phyloP scores from a whole-genome alignment of 208 protist genomes.

The Trypanosoma grayi region DNA sequence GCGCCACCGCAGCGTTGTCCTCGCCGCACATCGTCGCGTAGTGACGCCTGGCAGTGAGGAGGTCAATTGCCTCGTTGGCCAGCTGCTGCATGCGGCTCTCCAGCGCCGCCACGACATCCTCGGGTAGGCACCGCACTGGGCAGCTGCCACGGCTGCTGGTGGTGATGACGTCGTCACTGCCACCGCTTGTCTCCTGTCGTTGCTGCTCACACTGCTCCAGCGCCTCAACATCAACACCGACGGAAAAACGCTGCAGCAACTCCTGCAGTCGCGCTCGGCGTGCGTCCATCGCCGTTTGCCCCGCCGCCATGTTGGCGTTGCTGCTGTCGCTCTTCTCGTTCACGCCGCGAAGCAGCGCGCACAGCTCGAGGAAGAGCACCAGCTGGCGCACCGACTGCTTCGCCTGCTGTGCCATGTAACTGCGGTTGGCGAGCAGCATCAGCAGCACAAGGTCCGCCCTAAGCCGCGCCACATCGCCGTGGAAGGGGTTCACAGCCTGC shows the following conservation, averaged over 20 bases:
- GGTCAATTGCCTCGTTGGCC: conserved; percentile 39
- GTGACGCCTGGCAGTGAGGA: conserved; percentile 54
- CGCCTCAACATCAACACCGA: conserved; percentile 37
- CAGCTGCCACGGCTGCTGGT: not conserved
- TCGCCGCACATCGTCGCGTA: conserved; percentile 33
- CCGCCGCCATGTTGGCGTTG: not conserved
- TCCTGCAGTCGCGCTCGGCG: conserved; percentile 19
- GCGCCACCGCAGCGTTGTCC: conserved; percentile 9
- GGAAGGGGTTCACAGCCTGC: conserved; percentile 57
- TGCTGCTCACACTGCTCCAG: conserved; percentile 18
- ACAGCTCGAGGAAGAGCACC: conserved; percentile 50
- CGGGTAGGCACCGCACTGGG: conserved; percentile 12
- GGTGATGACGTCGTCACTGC: not conserved
- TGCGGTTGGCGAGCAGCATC: conserved; percentile 67
- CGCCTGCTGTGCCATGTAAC: conserved; percentile 56
- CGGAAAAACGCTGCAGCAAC: conserved; percentile 46
- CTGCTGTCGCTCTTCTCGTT: not conserved
- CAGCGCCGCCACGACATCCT: conserved; percentile 27
- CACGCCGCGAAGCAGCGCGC: conserved; percentile 37
- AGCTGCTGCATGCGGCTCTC: conserved; percentile 47
- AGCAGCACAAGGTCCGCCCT: conserved; percentile 44
- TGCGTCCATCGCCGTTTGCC: not conserved
- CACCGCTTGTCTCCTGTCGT: too few relatives aligned
- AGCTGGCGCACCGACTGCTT: conserved; percentile 42
- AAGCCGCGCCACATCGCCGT: conserved; percentile 31